Conservation (phyloP, 2,329 filamentous ascomycete species). For the Conoideocrella luteorostrata region DNA sequence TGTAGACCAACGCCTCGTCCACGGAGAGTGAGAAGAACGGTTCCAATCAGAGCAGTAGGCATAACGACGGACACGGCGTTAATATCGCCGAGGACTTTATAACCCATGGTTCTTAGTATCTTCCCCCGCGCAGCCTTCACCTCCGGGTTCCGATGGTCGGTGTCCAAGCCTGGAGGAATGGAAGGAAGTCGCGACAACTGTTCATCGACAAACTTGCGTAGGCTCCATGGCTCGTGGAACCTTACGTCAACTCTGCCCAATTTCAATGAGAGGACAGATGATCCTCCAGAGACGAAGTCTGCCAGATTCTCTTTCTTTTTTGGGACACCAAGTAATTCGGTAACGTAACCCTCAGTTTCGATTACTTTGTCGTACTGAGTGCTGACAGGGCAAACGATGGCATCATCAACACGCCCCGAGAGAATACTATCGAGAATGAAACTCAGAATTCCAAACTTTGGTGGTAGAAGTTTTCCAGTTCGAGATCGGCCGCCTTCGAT, state of each 20-base stretch:
- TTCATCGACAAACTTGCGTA: constrained; percentile 72
- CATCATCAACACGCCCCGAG: constrained; percentile 80
- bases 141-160: constrained; percentile 40
- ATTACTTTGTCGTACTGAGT: constrained; percentile 99
- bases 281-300: constrained; percentile 78
- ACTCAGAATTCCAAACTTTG: constrained; percentile 90
- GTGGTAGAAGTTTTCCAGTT: constrained; percentile 87
- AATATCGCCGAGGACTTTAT: constrained; percentile 88
- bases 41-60: constrained; percentile 94
- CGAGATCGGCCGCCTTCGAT: constrained; percentile 91
- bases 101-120: constrained; percentile 79
- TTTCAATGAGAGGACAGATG: constrained; percentile 80
- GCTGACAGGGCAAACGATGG: constrained; percentile 90
- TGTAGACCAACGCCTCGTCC: constrained; percentile 85
- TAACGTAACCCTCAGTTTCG: constrained; percentile 94
- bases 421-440: constrained; percentile 88
- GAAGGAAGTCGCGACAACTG: constrained; percentile 55
- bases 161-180: constrained; percentile 34
- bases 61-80: constrained; percentile 96
- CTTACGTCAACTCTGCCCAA: constrained; percentile 90
- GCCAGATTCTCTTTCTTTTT: constrained; percentile 93
- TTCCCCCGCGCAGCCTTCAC: constrained; percentile 57
- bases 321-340: constrained; percentile 84
- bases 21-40: constrained; percentile 81
- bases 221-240: constrained; percentile 94